phyloP scores from a whole-genome alignment of 2,329 filamentous ascomycete species.

The Nemania bipapillata region DNA sequence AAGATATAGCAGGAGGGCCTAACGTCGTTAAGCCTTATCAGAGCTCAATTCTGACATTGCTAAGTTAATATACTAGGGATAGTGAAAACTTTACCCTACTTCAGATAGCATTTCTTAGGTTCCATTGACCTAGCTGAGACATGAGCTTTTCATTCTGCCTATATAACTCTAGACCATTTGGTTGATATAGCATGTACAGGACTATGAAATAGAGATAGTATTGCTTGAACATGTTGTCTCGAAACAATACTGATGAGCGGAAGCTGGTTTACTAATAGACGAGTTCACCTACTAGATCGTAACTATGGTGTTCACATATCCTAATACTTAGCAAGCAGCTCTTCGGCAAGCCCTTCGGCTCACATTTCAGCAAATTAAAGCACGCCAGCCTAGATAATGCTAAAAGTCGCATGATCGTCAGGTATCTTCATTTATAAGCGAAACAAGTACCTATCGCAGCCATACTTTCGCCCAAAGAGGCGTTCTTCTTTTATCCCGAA shows the following conservation, averaged over 20 bases:
- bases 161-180: no score
- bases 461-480: constrained; percentile 29
- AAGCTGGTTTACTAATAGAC: neutral
- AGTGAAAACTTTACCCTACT: neutral
- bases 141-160: no score
- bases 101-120: neutral
- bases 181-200: no score
- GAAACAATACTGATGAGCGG: neutral
- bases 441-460: constrained; percentile 31
- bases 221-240: no score
- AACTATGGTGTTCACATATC: neutral
- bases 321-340: neutral
- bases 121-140: no score
- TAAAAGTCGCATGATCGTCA: constrained; percentile 28
- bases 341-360: neutral
- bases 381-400: neutral
- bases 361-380: neutral
- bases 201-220: neutral
- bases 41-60: no score
- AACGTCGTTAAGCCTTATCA: no score
- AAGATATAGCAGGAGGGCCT: no score
- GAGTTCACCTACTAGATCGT: neutral
- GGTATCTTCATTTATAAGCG: constrained; percentile 45
- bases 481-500: constrained; percentile 40
- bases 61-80: no score